A percentile compares a stretch with the other conserved stretches of the same genome.
phyloP scores from a whole-genome alignment of 495 filamentous ascomycete species.

The Penicillium bialowiezense region DNA sequence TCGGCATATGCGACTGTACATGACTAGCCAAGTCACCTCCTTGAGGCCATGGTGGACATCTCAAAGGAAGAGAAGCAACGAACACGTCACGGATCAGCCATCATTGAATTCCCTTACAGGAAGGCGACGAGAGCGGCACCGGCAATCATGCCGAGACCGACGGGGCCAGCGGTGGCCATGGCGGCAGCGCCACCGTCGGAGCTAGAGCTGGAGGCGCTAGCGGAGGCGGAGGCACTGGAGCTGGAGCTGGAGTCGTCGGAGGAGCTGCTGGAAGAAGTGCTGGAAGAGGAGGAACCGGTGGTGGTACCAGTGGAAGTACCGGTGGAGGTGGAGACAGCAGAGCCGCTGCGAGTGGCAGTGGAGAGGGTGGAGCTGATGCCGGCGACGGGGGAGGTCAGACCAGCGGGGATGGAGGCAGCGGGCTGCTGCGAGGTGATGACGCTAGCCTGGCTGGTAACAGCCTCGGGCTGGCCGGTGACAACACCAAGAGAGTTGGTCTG shows the following conservation, averaged over 20 bases:
- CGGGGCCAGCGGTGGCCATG: slow-evolving; percentile 35
- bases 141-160: slow-evolving; percentile 41
- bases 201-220: slow-evolving; percentile 21
- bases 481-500: slow-evolving; percentile 56
- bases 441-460: slow-evolving; percentile 39
- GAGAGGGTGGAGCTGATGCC: slow-evolving; percentile 14
- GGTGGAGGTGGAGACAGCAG: slow-evolving; percentile 9
- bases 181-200: slow-evolving; percentile 34
- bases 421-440: slow-evolving; percentile 42
- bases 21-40: neutral
- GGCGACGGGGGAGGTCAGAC: slow-evolving; percentile 30
- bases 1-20: slow-evolving; percentile 1
- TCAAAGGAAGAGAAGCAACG: neutral
- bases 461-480: slow-evolving; percentile 49
- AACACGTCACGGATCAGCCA: neutral
- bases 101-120: slow-evolving; percentile 29
- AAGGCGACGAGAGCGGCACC: slow-evolving; percentile 47
- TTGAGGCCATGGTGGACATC: neutral
- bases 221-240: slow-evolving; percentile 22
- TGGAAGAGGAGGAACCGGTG: slow-evolving; percentile 10
- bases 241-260: slow-evolving; percentile 24
- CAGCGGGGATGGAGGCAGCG: slow-evolving; percentile 49
- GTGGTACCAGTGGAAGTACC: slow-evolving; percentile 4
- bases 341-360: slow-evolving; percentile 9
- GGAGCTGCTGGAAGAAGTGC: slow-evolving; percentile 19